Conservation (phyloP, 2,329 filamentous ascomycete species). For the Scedosporium aurantiacum region DNA sequence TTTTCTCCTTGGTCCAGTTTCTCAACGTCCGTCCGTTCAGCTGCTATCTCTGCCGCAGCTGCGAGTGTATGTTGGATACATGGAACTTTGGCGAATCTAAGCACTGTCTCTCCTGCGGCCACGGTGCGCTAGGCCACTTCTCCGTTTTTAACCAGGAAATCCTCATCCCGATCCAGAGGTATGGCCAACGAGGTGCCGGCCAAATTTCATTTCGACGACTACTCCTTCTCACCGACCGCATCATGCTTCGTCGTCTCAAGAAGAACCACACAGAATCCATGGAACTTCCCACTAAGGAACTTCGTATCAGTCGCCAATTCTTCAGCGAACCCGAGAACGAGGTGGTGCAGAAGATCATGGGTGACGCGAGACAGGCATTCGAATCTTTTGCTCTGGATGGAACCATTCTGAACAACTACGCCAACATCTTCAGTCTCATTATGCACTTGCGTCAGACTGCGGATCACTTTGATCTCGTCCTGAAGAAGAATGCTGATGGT, state of each 20-base stretch:
- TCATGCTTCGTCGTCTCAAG: conserved; percentile 94
- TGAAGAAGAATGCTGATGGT: conserved; percentile 76
- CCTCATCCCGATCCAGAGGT: conserved; percentile 66
- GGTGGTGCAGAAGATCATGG: conserved; percentile 93
- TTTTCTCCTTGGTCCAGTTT: conserved; percentile 90
- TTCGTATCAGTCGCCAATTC: conserved; percentile 86
- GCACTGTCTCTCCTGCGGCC: conserved; percentile 30
- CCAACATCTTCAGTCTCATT: conserved; percentile 96
- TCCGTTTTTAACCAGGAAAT: conserved; percentile 87
- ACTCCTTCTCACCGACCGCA: conserved; percentile 76
- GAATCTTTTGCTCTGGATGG: conserved; percentile 92
- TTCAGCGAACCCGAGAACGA: conserved; percentile 95
- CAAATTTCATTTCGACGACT: conserved; percentile 67
- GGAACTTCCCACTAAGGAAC: conserved; percentile 92
- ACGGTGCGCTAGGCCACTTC: conserved; percentile 31
- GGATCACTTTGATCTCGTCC: conserved; percentile 86
- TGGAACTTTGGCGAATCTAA: conserved; percentile 63
- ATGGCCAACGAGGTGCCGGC: conserved; percentile 50
- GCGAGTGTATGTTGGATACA: conserved; percentile 68
- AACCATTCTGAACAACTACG: conserved; percentile 93
- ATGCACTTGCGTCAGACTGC: conserved; percentile 99
- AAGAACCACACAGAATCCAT: conserved; percentile 87
- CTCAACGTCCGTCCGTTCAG: conserved; percentile 81
- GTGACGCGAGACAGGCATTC: conserved; percentile 75
- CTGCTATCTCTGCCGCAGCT: conserved; percentile 87